phyloP scores from a whole-genome alignment of 2,329 filamentous ascomycete genomes.

The Tolypocladium album region DNA sequence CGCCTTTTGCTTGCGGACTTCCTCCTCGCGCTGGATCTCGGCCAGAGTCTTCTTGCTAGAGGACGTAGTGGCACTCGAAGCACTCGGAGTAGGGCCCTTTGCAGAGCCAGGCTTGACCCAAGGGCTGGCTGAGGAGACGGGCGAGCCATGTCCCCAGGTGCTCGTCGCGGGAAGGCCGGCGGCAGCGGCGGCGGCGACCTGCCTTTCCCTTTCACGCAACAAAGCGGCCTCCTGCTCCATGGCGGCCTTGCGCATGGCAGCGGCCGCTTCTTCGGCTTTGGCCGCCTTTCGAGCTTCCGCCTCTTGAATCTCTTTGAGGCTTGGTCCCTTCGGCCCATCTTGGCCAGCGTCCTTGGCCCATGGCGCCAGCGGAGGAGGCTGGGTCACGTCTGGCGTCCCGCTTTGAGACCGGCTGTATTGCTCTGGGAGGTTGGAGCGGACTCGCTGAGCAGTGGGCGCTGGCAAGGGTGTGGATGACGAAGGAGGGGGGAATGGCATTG shows the following conservation, averaged over 20 bases:
- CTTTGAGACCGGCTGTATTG: slow-evolving; percentile 60
- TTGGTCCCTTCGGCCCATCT: slow-evolving; percentile 69
- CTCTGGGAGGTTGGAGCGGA: slow-evolving; percentile 74
- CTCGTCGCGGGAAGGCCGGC: slow-evolving; percentile 78
- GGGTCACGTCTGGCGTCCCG: slow-evolving; percentile 56
- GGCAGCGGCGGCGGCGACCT: slow-evolving; percentile 39
- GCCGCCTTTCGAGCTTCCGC: slow-evolving; percentile 88
- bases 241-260: slow-evolving; percentile 63
- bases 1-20: slow-evolving; percentile 63
- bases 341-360: slow-evolving; percentile 83
- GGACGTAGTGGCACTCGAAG: slow-evolving; percentile 11
- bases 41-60: slow-evolving; percentile 77
- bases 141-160: slow-evolving; percentile 78
- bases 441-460: slow-evolving; percentile 79
- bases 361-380: slow-evolving; percentile 69
- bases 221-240: slow-evolving; percentile 68
- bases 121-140: slow-evolving; percentile 52
- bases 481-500: slow-evolving; percentile 64
- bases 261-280: slow-evolving; percentile 72
- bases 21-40: slow-evolving; percentile 95
- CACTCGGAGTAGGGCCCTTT: slow-evolving; percentile 24
- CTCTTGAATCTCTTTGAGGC: slow-evolving; percentile 93
- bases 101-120: slow-evolving; percentile 54
- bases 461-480: slow-evolving; percentile 74
- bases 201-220: slow-evolving; percentile 47